A percentile compares a stretch with the other conserved stretches of the same genome.
phyloP scores from a whole-genome alignment of 2,329 filamentous ascomycete species.

The Lecanosticta acicola region DNA sequence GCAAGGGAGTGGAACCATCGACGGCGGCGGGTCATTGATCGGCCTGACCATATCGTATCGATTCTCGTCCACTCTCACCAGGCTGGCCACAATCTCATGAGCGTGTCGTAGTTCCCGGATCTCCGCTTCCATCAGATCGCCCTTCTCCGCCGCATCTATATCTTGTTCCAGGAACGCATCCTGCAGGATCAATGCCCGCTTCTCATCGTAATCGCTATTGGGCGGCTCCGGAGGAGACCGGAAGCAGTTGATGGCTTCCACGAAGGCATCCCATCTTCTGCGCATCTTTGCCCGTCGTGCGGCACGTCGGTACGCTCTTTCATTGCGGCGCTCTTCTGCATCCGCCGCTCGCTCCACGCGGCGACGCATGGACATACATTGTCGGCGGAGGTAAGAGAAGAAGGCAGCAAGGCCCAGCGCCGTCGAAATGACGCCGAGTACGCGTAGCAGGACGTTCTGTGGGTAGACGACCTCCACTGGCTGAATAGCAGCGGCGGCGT shows the following conservation, averaged over 20 bases:
- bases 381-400: slow-evolving; percentile 41
- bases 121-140: slow-evolving; percentile 41
- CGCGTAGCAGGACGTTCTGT: slow-evolving; percentile 33
- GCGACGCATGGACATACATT: slow-evolving; percentile 46
- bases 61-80: slow-evolving; percentile 26
- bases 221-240: slow-evolving; percentile 30
- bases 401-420: slow-evolving; percentile 42
- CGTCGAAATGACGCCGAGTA: slow-evolving; percentile 41
- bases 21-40: slow-evolving; percentile 22
- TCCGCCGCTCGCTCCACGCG: slow-evolving; percentile 50
- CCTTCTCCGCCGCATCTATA: slow-evolving; percentile 38
- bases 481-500: slow-evolving; percentile 11
- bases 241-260: slow-evolving; percentile 28
- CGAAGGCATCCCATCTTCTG: slow-evolving; percentile 43
- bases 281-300: slow-evolving; percentile 48
- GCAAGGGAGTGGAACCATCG: slow-evolving; percentile 22
- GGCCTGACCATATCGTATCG: slow-evolving; percentile 29
- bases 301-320: slow-evolving; percentile 48
- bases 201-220: slow-evolving; percentile 47
- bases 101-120: slow-evolving; percentile 49
- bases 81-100: slow-evolving; percentile 45
- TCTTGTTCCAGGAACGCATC: slow-evolving; percentile 38
- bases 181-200: slow-evolving; percentile 43
- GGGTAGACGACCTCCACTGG: slow-evolving; percentile 17
- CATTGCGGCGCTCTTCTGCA: slow-evolving; percentile 50